phyloP scores from a whole-genome alignment of 345 rosid species.

The Brassica nigra region DNA sequence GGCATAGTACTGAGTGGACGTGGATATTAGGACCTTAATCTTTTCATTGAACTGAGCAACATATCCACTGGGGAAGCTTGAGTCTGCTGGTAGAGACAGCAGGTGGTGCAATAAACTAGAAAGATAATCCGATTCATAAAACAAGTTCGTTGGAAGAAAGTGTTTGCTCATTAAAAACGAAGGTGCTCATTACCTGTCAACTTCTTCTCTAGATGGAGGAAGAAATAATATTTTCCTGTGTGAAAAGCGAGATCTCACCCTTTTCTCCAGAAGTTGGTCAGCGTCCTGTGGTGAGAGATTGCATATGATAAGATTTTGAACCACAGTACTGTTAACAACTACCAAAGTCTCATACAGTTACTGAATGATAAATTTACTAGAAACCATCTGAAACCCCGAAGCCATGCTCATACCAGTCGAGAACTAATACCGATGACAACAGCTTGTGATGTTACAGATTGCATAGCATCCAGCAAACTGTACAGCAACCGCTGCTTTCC shows the following conservation, averaged over 20 bases:
- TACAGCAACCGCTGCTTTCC: conserved; percentile 88
- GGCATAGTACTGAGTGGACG: conserved; percentile 9
- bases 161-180: conserved; percentile 5
- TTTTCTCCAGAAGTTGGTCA: conserved; percentile 91
- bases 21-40: conserved; percentile 65
- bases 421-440: conserved; percentile 82
- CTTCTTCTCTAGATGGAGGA: conserved; percentile 57
- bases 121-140: conserved; percentile 4
- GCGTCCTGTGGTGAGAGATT: conserved; percentile 63
- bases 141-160: conserved; percentile 2
- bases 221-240: conserved; percentile 81
- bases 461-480: conserved; percentile 95
- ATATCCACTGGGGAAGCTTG: conserved; percentile 63
- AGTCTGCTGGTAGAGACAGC: conserved; percentile 69
- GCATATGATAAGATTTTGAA: conserved; percentile 10
- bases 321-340: neutral
- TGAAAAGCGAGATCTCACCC: conserved; percentile 95
- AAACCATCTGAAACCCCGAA: conserved; percentile 3
- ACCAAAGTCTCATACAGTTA: neutral
- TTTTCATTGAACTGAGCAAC: conserved; percentile 65
- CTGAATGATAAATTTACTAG: neutral
- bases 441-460: conserved; percentile 87
- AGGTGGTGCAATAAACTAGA: conserved; percentile 77
- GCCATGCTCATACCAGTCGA: conserved; percentile 57
- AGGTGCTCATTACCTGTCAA: conserved; percentile 50